Evolutionary conservation across 192 early-diverging fungal genomes (phyloP), one percentile per base, ranked within the genome.

Genomic region (Entomortierella beljakovae): DNA sequence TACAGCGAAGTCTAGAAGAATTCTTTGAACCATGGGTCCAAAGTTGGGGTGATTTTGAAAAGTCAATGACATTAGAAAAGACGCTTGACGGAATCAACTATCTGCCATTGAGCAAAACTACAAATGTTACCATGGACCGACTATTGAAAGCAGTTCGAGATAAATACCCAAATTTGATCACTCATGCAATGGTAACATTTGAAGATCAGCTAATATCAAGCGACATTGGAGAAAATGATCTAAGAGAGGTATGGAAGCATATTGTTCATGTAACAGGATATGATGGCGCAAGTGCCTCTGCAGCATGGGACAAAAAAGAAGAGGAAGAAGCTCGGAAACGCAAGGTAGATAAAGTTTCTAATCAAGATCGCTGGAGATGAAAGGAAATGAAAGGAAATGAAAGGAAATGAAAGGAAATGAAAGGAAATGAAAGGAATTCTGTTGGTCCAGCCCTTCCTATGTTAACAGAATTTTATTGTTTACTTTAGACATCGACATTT

Each of bases 1-100:
- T 80, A 16, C 64, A 72, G 46, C 65, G 64, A 10, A 83, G 66
- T 38, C 61, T 89, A 40, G 86, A 87, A 73, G 88, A 89, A 56
- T 89, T 89, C 61, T 89, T 87, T 49, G 82, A 81, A 2, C 67
- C 81, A n/a, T 89, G 88, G 88, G 86, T 89, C 38, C 81, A 82
- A 66, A 68, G 84, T 26, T 88, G 86, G 88, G 43, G 43, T 2
- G 82, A 89, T 57, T 89, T 87, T 77, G 84, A 86, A 25, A 77
- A 76, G 37, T 23, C 65, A 0, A 79, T 79, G 75, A 79, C 57
- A 8, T 23, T 79, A 13, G 75, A 79, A 28, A 42, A 54, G 22
- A 62, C 75, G 15, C 16, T 79, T 10, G 75, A 79, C 33, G 75
- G 75, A 8, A 70, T 79, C 34, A 57, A 65, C 3, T 79, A 79